These are phyloP conservation scores for Acanthamoeba lenticulata DNA, from an alignment of 208 protist genomes.

Conservation along the genomic window DNA sequence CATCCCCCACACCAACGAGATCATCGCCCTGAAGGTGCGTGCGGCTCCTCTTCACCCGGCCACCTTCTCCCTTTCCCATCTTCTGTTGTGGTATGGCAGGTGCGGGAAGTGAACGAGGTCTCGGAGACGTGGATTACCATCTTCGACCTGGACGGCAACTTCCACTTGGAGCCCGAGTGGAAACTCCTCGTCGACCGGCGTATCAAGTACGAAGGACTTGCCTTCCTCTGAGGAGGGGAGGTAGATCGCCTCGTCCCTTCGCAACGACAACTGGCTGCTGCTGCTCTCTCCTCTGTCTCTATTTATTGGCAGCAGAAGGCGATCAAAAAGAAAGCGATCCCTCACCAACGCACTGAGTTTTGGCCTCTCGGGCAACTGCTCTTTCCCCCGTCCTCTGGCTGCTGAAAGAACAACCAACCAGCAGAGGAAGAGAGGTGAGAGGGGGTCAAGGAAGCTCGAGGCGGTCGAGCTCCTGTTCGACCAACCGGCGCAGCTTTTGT, in stretches of 20 bases:
- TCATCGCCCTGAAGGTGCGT: constrained; percentile 56
- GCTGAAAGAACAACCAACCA: neutral
- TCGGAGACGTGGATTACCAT: constrained; percentile 63
- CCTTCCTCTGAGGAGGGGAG: neutral
- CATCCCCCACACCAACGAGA: constrained; percentile 59
- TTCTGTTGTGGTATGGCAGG: neutral
- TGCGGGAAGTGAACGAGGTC: constrained; percentile 4
- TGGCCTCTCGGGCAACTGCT: no score
- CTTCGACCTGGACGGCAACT: constrained; percentile 63
- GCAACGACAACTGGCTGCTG: no score
- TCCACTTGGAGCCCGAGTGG: constrained; percentile 56
- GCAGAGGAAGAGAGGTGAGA: neutral
- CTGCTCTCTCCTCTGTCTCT: no score
- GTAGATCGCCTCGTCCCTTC: neutral
- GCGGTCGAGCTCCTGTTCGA: neutral
- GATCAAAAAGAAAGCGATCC: no score
- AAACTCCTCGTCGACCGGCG: constrained; percentile 30
- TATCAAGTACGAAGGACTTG: constrained; percentile 57
- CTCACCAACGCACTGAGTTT: no score
- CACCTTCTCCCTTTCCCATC: neutral
- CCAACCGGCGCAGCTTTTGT: neutral
- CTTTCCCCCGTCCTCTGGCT: no score
- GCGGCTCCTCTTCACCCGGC: no score
- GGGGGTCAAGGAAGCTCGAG: neutral
- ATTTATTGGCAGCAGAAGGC: no score